These are phyloP conservation scores for Coelastrella sp. DNA, from an alignment of 139 green algal species.

Conservation along the genomic window DNA sequence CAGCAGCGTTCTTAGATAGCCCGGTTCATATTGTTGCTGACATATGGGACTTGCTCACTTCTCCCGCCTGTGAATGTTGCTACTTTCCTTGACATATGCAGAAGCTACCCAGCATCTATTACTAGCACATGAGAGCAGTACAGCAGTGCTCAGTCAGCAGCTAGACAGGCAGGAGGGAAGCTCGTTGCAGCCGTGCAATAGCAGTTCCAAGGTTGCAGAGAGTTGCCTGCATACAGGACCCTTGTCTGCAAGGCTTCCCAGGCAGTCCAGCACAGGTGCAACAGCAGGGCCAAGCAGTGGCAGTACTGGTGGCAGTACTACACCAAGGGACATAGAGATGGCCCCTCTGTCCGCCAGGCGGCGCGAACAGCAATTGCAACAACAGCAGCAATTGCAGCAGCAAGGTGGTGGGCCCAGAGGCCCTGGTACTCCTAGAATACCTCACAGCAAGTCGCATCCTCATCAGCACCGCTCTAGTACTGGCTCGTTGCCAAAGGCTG, in stretches of 20 bases:
- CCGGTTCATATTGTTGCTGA: too few species aligned
- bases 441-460: conserved; percentile 1
- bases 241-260: not conserved
- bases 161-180: not conserved
- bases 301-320: not conserved
- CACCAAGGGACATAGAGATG: conserved; percentile 5
- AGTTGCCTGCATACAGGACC: not conserved
- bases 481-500: not conserved
- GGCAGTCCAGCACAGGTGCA: not conserved
- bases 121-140: too few species aligned
- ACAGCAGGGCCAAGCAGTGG: not conserved
- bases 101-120: not conserved
- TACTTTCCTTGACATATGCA: not conserved
- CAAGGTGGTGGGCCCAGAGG: not conserved
- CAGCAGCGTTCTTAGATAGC: too few species aligned
- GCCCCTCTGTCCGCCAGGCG: conserved; percentile 4
- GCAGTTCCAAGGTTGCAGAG: not conserved
- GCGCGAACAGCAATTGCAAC: conserved; percentile 15
- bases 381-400: conserved; percentile 21
- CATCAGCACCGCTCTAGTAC: conserved; percentile 20
- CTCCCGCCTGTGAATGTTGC: too few species aligned
- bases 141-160: not conserved
- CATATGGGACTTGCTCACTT: too few species aligned
- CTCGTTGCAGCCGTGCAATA: not conserved
- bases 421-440: not conserved